Evolutionary conservation across 1,139 yeast genomes (phyloP).

Genomic region (Yamadazyma mexicana): DNA sequence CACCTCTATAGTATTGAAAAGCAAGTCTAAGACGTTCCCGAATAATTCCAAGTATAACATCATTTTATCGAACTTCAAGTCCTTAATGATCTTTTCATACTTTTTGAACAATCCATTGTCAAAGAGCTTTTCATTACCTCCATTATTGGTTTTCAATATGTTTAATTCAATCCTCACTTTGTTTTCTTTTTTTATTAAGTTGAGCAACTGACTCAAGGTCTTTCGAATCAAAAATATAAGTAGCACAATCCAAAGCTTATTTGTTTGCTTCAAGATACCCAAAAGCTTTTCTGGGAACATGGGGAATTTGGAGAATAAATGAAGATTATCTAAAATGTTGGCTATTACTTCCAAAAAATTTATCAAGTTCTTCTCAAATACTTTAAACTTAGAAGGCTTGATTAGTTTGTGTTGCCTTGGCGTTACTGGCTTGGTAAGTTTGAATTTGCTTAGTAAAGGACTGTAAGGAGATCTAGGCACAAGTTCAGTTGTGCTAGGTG

Average conservation of each 20-base stretch:
- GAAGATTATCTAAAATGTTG: slow-evolving; percentile 44
- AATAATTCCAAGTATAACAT: slow-evolving; percentile 45
- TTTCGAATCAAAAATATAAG: slow-evolving; percentile 44
- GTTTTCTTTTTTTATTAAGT: slow-evolving; percentile 39
- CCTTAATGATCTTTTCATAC: slow-evolving; percentile 44
- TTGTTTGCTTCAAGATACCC: slow-evolving; percentile 41
- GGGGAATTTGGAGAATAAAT: slow-evolving; percentile 43
- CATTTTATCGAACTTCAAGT: slow-evolving; percentile 44
- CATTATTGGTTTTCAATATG: slow-evolving; percentile 26
- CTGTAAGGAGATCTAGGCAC: slow-evolving; percentile 15
- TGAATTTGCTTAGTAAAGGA: slow-evolving; percentile 28
- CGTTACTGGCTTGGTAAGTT: slow-evolving; percentile 8
- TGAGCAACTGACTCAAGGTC: slow-evolving; percentile 43
- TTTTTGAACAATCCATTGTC: slow-evolving; percentile 32
- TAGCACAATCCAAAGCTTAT: slow-evolving; percentile 46
- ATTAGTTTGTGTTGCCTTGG: slow-evolving; percentile 14
- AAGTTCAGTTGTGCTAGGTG: not conserved
- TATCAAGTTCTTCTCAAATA: slow-evolving; percentile 31
- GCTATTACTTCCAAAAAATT: slow-evolving; percentile 39
- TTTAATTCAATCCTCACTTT: slow-evolving; percentile 40
- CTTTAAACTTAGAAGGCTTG: slow-evolving; percentile 21
- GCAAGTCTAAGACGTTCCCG: slow-evolving; percentile 45
- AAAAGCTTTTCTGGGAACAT: slow-evolving; percentile 41
- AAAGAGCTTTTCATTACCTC: slow-evolving; percentile 23
- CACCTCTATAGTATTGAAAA: slow-evolving; percentile 43